Evolutionary conservation across 768 basidiomycete genomes (phyloP), one percentile per base, ranked within the genome.

Genomic region (Auricularia sp.): DNA sequence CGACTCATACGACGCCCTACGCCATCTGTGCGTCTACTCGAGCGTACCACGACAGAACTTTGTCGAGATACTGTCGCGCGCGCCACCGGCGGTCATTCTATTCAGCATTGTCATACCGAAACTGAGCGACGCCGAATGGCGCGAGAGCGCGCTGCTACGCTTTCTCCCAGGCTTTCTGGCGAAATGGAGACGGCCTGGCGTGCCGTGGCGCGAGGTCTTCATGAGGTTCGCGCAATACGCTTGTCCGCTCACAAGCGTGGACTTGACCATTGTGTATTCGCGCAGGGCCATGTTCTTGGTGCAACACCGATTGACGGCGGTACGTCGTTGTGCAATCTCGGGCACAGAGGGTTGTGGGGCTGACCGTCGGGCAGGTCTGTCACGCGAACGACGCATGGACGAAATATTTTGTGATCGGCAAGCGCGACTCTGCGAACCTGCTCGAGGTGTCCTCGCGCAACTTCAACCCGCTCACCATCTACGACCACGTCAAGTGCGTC

Each of bases 341-440:
- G 70, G 71, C 82, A 42, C 74, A 92, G 63, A 79, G 82, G 71
- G 79, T 87, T 37, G 78, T 88, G 45, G 87, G 83, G 82, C 91
- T 92, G 71, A 83, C 89, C 64, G 82, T 80, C 70, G 78, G 29
- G 76, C 45, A 84, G 84, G 3, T 79, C 80, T n/a, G 92, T 90
- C 71, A 90, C 24, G 73, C 83, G 6, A 88, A 90, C 69, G 92
- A 93, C 75, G 78, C 89, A 24, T 93, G 91, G 90, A 92, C 90
- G 61, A 90, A 85, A 87, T 90, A 72, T 69, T 77, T 73, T 3
- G 6, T 65, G 90, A 89, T 70, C 85, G 88, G 62, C 89, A 86
- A 69, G 89, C 88, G 39, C 18, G 47, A 51, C 47, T 80, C 86
- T 36, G 87, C 86, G 3, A 92, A 90, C 70, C 82, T 87, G 70